Evolutionary conservation across 208 protist genomes (phyloP), one percentile per base, ranked within the genome.

Genomic region (Leishmania amazonensis): DNA sequence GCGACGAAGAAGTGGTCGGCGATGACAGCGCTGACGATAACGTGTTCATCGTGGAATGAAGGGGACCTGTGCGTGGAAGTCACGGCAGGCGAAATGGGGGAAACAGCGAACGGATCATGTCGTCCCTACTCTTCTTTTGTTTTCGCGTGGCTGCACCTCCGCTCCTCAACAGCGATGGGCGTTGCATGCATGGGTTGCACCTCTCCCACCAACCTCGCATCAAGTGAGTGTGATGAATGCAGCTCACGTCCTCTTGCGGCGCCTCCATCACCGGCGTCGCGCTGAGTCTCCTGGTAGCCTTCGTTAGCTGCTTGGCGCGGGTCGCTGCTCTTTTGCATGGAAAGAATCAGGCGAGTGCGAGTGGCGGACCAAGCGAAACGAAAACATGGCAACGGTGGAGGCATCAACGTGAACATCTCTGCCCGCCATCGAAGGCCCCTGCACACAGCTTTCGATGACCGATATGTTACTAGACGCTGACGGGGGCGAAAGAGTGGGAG

Each of bases 11-110:
- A 42, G 64, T 31, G 19, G 60, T 76, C 21, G 40, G 45, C 42
- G 51, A 76, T 15, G n/a, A 51, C 54, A 65, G 77, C 70, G 68
- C 79, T 11, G 79, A 83, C 13, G 84, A 85, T 53, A 75, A 83
- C 31, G 81, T 88, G 1, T 45, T 83, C 49, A 75, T 88, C 58
- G 80, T 90, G 7, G 87, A 88, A 38, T 78, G 51, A 76, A 9
- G 13, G n/a, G n/a, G 28, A 6, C 31, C 3, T 35, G 24, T 53
- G 21, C 35, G 1, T 49, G 11, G 0, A 42, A 51, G 1, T 74
- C 42, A 9, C 3, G 19, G 19, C 35, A 19, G 17, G 40, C 5
- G 40, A 38, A 28, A 1, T 28, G 19, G 17, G 17, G 17, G 7
- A 28, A 57, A 58, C 47, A 9, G 45, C 42, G 24, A 75, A 13